Conservation (phyloP, 345 rosid species). For the Capsella bursapastoris region DNA sequence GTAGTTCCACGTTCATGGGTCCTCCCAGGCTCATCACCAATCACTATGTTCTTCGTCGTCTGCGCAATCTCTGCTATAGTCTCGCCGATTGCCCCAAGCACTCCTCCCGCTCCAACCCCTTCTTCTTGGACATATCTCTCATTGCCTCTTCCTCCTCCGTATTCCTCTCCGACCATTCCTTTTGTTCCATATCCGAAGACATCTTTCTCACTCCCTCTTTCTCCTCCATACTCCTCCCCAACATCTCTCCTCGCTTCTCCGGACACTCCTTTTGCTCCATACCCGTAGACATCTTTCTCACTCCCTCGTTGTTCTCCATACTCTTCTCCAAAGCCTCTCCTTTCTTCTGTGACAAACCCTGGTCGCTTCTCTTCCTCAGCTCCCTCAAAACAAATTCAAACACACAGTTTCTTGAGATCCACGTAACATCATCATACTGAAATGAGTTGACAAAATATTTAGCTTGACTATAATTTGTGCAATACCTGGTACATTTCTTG, state of each 20-base stretch:
- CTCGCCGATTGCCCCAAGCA: conserved; percentile 72
- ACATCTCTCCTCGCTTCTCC: conserved; percentile 20
- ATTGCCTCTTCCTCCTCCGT: conserved; percentile 32
- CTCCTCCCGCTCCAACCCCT: conserved; percentile 45
- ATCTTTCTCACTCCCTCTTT: conserved; percentile 16
- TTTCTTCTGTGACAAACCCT: conserved; percentile 9
- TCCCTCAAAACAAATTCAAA: conserved; percentile 39
- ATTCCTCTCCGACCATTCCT: conserved; percentile 25
- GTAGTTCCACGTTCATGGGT: conserved; percentile 23
- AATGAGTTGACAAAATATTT: neutral
- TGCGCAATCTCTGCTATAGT: conserved; percentile 77
- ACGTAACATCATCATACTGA: conserved; percentile 14
- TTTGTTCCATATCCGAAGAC: conserved; percentile 34
- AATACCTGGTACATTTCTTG: conserved; percentile 39
- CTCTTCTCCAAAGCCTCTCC: conserved; percentile 11
- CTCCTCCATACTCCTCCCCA: conserved; percentile 16
- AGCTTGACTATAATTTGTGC: neutral
- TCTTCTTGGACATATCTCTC: conserved; percentile 33
- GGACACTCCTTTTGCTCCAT: conserved; percentile 1
- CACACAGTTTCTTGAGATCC: conserved; percentile 22
- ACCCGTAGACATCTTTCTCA: conserved; percentile 23
- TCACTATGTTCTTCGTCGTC: conserved; percentile 55
- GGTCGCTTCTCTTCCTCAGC: conserved; percentile 42
- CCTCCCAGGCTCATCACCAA: conserved; percentile 45
- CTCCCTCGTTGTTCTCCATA: conserved; percentile 6